Evolutionary conservation across 352 stramenopile species (phyloP).

Genomic region (Phytophthora ramorum): DNA sequence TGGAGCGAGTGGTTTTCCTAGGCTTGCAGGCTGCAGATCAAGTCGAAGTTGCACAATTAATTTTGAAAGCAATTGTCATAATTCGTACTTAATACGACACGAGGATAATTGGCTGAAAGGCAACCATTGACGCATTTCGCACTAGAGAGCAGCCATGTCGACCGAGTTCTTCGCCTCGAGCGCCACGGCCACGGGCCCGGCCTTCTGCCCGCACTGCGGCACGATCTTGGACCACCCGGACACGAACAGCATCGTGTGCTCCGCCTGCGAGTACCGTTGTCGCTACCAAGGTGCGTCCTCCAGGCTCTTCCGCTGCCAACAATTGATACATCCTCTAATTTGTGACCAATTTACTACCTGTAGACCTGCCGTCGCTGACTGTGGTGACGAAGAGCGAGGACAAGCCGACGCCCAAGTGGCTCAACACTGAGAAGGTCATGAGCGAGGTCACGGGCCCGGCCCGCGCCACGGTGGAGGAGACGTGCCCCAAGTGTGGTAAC

Average conservation of each 20-base stretch:
- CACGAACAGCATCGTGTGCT: constrained; percentile 90
- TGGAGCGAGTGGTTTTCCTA: constrained; percentile 87
- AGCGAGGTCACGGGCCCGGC: constrained; percentile 88
- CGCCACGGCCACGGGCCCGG: constrained; percentile 63
- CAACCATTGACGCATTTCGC: constrained; percentile 22
- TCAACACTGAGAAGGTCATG: constrained; percentile 73
- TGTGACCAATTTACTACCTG: constrained; percentile 1
- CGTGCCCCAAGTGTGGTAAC: constrained; percentile 97
- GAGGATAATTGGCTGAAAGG: constrained; percentile 38
- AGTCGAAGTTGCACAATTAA: constrained; percentile 23
- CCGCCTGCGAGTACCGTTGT: constrained; percentile 84
- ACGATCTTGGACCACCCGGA: constrained; percentile 89
- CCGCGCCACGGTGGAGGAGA: constrained; percentile 97
- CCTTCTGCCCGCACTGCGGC: constrained; percentile 90
- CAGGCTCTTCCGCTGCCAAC: background rate
- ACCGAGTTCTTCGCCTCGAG: constrained; percentile 77
- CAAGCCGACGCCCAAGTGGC: constrained; percentile 83
- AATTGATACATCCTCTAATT: constrained; percentile 6
- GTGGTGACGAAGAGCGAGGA: constrained; percentile 81
- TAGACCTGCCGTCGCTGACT: constrained; percentile 83
- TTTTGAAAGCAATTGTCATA: constrained; percentile 1
- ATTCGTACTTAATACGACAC: background rate
- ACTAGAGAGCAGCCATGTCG: constrained; percentile 37
- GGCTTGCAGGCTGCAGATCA: background rate
- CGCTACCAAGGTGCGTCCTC: constrained; percentile 73